Base-by-base conservation (phyloP, 495 filamentous ascomycete species). In the Trichoderma orchidacearum region DNA sequence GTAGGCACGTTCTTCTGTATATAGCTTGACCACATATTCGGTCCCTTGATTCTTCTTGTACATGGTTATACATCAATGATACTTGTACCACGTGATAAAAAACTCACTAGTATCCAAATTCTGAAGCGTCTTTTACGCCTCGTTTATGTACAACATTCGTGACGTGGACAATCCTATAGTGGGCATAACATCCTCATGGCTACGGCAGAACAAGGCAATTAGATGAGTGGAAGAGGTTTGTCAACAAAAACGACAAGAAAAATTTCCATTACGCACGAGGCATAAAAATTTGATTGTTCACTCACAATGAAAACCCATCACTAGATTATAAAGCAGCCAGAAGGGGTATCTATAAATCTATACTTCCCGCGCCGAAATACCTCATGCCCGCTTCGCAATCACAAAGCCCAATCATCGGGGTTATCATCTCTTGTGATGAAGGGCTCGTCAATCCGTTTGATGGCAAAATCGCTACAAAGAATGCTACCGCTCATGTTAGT, bases 391-490 rank as follows among this genome's bases (percentile, higher is more conserved):
- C 41, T 18, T 70, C 70, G 94, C 52, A 96, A 69, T 70, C 70
- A 95, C 52, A 96, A 69, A 53, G 83, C 83, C 93, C 93, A 98
- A 61, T 95, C 93, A 51, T 84, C 80, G 55, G 67, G 69, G 62
- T 88, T 78, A 58, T 96, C 90, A 6, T 74, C 75, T 3, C 79
- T 68, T 13, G 73, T 73, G 21, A 96, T 78, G 67, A 98, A 97
- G 2, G 93, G 89, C 69, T 94, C 90, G 60, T 96, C 89, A 35
- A 98, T 90, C 58, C 85, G 76, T 73, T 87, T 90, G 61, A 98
- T 91, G 2, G 91, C 93, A 72, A 90, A 86, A 62, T 97, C 93
- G 63, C 88, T 89, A 64, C 93, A 98, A 32, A 96, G 70, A 45
- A 96, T 87, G 75, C 85, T 87, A 61, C 28, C 18, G 30, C 38